Evolutionary conservation across 768 basidiomycete species (phyloP), one percentile per base, ranked within the genome.

Genomic region (Calocybe gangraenosa): DNA sequence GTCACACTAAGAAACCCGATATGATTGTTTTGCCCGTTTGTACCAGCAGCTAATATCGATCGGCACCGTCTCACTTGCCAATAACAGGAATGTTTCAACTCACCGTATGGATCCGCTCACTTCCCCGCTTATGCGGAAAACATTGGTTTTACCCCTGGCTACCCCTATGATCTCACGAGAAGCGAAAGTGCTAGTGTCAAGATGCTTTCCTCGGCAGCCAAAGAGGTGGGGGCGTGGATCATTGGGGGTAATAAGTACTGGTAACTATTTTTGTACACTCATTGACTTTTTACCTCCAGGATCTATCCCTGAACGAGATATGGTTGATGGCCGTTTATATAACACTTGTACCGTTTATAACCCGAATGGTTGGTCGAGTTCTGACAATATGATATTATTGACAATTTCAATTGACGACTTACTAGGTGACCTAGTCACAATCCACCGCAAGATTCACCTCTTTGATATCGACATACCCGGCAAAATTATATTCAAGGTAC

Each of bases 381-480:
- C n/a, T n/a, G n/a, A n/a, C n/a, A n/a, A n/a, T n/a, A n/a, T n/a
- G n/a, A n/a, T n/a, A 21, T 37, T 7, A n/a, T 28, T 36, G 9
- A 19, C 28, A 18, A 20, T n/a, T 6, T 8, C 19, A 19, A n/a
- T n/a, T n/a, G n/a, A n/a, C n/a, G 19, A 7, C 4, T 35, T 35
- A 19, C 15, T 48, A 91, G 93, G 94, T 19, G 81, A 90, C 43
- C 74, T 98, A 19, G 78, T 98, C 11, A 86, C 87, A 0, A 80
- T 77, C 31, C 92, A 98, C 65, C 84, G 95, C 42, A 99, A 99
- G 65, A 78, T 98, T 1, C 96, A 99, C 60, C 71, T 99, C 3
- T 99, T 98, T 64, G 95, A 99, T 61, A 97, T 98, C 50, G 92
- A 98, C 58, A 95, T 99, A 41, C 87, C 88, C 0, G 92, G 91